A percentile compares a stretch with the other conserved stretches of the same genome.
Evolutionary conservation across 1,139 yeast species (phyloP).

Genomic region (Meyerozyma elateridarum): DNA sequence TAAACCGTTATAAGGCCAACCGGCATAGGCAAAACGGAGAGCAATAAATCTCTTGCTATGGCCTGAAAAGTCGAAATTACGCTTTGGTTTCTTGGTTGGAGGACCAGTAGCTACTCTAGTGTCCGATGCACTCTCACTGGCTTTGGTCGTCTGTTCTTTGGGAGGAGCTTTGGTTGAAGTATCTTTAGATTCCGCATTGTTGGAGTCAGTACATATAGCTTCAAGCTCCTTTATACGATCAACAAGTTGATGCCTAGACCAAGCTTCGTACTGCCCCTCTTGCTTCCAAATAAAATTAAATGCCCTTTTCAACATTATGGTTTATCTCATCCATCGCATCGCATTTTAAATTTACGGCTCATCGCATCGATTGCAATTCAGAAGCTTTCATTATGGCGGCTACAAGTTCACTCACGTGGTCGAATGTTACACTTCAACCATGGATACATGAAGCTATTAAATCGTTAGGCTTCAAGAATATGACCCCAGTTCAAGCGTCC

Average conservation of each 20-base stretch:
- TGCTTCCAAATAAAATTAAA: slow-evolving; percentile 13
- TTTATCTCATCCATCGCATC: slow-evolving; percentile 38
- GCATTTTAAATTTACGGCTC: too few species aligned
- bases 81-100: slow-evolving; percentile 29
- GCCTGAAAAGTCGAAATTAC: slow-evolving; percentile 61
- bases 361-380: too few species aligned
- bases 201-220: slow-evolving; percentile 8
- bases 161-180: slow-evolving; percentile 7
- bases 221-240: slow-evolving; percentile 48
- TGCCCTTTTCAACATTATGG: slow-evolving; percentile 24
- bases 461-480: slow-evolving; percentile 68
- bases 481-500: slow-evolving; percentile 98
- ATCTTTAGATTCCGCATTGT: too few species aligned
- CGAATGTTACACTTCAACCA: slow-evolving; percentile 25
- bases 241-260: slow-evolving; percentile 53
- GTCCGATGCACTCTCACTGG: neutral
- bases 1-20: slow-evolving; percentile 92
- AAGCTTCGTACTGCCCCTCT: slow-evolving; percentile 31
- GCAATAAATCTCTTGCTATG: slow-evolving; percentile 72
- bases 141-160: slow-evolving; percentile 6
- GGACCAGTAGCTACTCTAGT: too few species aligned
- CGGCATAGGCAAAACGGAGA: slow-evolving; percentile 76
- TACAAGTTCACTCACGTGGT: slow-evolving; percentile 7
- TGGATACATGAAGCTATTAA: slow-evolving; percentile 59
- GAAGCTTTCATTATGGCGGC: slow-evolving; percentile 4